Conservation (phyloP, 306 rosid genomes). For the Aeschynomene evenia region DNA sequence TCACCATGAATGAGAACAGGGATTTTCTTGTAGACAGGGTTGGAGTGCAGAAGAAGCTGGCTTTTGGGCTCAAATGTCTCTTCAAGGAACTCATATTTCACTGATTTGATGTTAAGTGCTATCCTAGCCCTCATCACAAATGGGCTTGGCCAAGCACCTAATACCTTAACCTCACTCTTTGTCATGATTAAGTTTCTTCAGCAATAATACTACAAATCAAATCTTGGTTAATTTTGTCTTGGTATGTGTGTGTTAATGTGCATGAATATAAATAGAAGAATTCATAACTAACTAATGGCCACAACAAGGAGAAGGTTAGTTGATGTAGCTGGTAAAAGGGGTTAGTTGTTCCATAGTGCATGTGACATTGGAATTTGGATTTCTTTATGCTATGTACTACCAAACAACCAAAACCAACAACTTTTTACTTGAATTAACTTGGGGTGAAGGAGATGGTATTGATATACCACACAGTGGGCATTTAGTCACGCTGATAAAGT, state of each 20-base stretch:
- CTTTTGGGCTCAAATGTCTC: slow-evolving; percentile 38
- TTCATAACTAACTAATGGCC: not conserved
- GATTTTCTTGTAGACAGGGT: slow-evolving; percentile 57
- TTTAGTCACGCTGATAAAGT: too few relatives aligned
- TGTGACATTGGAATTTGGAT: not conserved
- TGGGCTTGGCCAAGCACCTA: slow-evolving; percentile 52
- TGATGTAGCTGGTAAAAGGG: not conserved
- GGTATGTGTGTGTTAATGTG: too few relatives aligned
- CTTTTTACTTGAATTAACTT: not conserved
- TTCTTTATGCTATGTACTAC: not conserved
- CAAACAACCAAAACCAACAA: not conserved
- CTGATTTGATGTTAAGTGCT: slow-evolving; percentile 43
- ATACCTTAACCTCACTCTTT: slow-evolving; percentile 28
- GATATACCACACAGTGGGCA: too few relatives aligned
- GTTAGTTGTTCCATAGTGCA: not conserved
- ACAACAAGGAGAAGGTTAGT: not conserved
- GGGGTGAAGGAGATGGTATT: too few relatives aligned
- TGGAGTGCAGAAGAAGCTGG: slow-evolving; percentile 55
- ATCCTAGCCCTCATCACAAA: slow-evolving; percentile 38
- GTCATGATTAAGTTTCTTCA: slow-evolving; percentile 18
- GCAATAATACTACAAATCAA: not conserved
- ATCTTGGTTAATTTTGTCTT: not conserved
- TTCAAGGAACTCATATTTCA: slow-evolving; percentile 35
- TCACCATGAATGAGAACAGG: slow-evolving; percentile 49
- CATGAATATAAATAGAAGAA: not conserved